These are phyloP conservation scores for Irpex sp. DNA, from an alignment of 1,284 basidiomycete genomes.

Conservation along the genomic window DNA sequence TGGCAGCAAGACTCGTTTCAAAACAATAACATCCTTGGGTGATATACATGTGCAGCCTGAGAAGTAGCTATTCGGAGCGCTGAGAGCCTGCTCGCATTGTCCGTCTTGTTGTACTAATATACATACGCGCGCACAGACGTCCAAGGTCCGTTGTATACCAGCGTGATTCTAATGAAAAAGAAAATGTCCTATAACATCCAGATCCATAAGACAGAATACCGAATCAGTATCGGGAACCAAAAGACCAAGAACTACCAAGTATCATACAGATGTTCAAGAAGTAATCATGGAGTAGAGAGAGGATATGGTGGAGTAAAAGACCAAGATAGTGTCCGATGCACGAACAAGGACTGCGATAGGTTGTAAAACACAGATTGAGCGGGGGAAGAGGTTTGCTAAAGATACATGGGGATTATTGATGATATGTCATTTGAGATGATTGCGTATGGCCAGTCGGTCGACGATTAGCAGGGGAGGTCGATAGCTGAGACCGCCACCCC, in stretches of 20 bases:
- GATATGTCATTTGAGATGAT: neutral
- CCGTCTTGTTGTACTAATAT: neutral
- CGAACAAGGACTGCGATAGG: neutral
- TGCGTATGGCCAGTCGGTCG: neutral
- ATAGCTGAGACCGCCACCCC: constrained; percentile 8
- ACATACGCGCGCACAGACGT: neutral
- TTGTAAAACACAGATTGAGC: neutral
- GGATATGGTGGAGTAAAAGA: neutral
- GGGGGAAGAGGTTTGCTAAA: constrained; percentile 1
- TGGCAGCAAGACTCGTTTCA: neutral
- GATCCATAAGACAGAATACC: neutral
- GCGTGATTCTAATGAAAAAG: neutral
- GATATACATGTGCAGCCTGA: neutral
- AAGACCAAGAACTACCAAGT: neutral
- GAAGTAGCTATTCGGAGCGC: neutral
- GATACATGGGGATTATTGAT: constrained; percentile 4
- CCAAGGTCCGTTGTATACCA: neutral
- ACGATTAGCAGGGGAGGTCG: constrained; percentile 1
- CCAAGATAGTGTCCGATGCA: neutral
- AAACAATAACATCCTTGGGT: no score
- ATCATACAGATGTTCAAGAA: neutral
- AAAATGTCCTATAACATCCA: neutral
- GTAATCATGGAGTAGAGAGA: neutral
- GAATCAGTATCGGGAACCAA: neutral
- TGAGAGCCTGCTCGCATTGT: neutral